Percentiles rank a stretch among this genome's conserved stretches.
phyloP scores from a whole-genome alignment of 805 yeast species.

The Nakazawaea pomicola region DNA sequence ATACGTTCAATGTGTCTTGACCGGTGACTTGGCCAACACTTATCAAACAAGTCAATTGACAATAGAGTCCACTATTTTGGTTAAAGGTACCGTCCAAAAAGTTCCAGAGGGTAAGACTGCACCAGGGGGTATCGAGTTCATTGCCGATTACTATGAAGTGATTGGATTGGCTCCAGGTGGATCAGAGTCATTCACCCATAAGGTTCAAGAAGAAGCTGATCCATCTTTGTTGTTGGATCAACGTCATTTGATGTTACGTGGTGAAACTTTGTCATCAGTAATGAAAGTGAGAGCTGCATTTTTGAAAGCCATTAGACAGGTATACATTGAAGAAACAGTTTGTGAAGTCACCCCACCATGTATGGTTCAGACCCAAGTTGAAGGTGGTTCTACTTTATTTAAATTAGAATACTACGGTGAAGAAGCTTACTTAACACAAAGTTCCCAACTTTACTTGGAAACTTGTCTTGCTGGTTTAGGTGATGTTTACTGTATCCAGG shows the following conservation, averaged over 20 bases:
- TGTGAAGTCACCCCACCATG: slow-evolving; percentile 98
- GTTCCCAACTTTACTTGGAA: slow-evolving; percentile 94
- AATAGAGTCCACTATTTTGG: slow-evolving; percentile 75
- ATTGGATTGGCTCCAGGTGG: slow-evolving; percentile 96
- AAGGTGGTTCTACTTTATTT: slow-evolving; percentile 97
- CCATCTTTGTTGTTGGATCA: slow-evolving; percentile 89
- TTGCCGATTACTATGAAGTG: slow-evolving; percentile 84
- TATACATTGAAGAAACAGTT: slow-evolving; percentile 67
- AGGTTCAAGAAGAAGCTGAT: slow-evolving; percentile 89
- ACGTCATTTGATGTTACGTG: slow-evolving; percentile 94
- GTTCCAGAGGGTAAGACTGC: slow-evolving; percentile 96
- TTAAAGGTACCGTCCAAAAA: slow-evolving; percentile 76
- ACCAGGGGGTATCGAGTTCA: slow-evolving; percentile 94
- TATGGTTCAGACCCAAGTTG: slow-evolving; percentile 99
- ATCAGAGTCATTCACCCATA: slow-evolving; percentile 91
- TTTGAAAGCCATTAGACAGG: slow-evolving; percentile 68
- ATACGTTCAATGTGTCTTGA: slow-evolving; percentile 75
- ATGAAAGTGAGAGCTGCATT: slow-evolving; percentile 91
- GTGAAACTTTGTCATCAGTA: slow-evolving; percentile 88
- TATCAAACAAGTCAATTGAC: slow-evolving; percentile 81
- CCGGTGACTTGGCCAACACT: slow-evolving; percentile 91
- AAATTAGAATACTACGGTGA: slow-evolving; percentile 93
- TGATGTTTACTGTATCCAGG: slow-evolving; percentile 96
- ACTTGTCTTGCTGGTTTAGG: slow-evolving; percentile 95
- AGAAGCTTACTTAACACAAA: slow-evolving; percentile 94